phyloP scores from a whole-genome alignment of 2,329 filamentous ascomycete genomes.

The Paracoccidioides lutzii region DNA sequence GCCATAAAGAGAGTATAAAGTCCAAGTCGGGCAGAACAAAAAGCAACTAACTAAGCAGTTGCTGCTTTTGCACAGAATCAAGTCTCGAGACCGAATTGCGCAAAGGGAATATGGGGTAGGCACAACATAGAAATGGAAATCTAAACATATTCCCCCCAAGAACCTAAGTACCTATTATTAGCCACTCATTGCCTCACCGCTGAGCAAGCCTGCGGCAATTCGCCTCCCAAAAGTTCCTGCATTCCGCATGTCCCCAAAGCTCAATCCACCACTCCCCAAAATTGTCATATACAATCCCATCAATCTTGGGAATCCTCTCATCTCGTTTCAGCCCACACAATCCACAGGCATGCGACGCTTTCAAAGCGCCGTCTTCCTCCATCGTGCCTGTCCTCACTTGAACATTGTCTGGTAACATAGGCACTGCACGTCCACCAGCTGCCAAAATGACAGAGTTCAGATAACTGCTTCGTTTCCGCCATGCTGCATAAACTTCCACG shows the following conservation, averaged over 20 bases:
- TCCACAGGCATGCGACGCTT: slow-evolving; percentile 62
- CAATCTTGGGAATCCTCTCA: slow-evolving; percentile 64
- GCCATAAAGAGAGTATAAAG: too few species aligned
- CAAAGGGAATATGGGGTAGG: too few species aligned
- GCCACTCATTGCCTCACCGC: slow-evolving; percentile 35
- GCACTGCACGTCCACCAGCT: slow-evolving; percentile 38
- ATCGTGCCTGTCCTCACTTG: slow-evolving; percentile 50
- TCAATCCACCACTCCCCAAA: slow-evolving; percentile 97
- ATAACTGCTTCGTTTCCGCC: slow-evolving; percentile 62
- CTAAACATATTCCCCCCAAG: neutral
- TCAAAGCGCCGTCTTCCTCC: slow-evolving; percentile 51
- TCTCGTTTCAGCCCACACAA: slow-evolving; percentile 81
- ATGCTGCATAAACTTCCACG: slow-evolving; percentile 59
- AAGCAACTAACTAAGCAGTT: too few species aligned
- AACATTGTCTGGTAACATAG: slow-evolving; percentile 57
- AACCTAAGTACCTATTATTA: neutral
- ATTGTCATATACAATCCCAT: slow-evolving; percentile 67
- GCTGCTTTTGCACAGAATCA: too few species aligned
- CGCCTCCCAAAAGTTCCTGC: slow-evolving; percentile 72
- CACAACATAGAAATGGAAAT: neutral
- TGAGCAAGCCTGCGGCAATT: slow-evolving; percentile 59
- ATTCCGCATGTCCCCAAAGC: slow-evolving; percentile 69
- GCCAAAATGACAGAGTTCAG: slow-evolving; percentile 50
- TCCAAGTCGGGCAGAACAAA: too few species aligned
- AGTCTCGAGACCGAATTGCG: too few species aligned